Evolutionary conservation across 805 yeast genomes (phyloP), one percentile per base, ranked within the genome.

Genomic region (Torulaspora gathmanii): DNA sequence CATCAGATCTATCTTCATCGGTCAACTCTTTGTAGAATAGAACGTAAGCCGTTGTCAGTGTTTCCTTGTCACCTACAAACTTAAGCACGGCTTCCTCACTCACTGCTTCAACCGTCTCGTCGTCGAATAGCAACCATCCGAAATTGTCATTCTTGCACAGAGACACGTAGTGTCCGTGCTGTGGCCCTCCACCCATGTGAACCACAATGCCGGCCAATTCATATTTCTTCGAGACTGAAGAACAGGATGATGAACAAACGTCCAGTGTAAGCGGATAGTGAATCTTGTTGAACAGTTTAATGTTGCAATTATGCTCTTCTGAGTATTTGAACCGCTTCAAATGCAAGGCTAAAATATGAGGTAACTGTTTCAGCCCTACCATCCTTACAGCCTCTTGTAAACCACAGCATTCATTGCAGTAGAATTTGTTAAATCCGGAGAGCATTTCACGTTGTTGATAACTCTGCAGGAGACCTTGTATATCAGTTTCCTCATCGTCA

Each of bases 111-210:
- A 91, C 96, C 4, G 93, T 82, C 64, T 93, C 98, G 63, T 93
- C 99, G 63, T 93, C 99, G 67, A 86, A 93, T 46, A 93, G 68
- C 25, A 93, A 68, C 99, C 99, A 93, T 0, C 96, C 90, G 33
- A 79, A 77, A 17, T 76, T 72, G 43, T 77, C 80, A 4, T 89
- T 83, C 60, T 88, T 88, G 48, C 93, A 83, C 4, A 93, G 70
- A 0, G 95, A 77, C 8, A 93, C 91, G 63, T 93, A 93, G 63
- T 93, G 99, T 0, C 99, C 99, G 67, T 90, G 96, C 70, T 88
- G 89, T 1, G 98, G 97, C 0, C 98, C 97, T 3, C 96, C 95
- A 5, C 99, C 99, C 54, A 93, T 81, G 61, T 93, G 99, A 9
- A 93, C 89, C 10, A 93, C 93, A 34, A 91, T 82, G 0, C 91